A percentile compares a stretch with the other conserved stretches of the same genome.
These are phyloP conservation scores for Kockovaella imperatae DNA, from an alignment of 768 basidiomycete genomes.

Conservation along the genomic window DNA sequence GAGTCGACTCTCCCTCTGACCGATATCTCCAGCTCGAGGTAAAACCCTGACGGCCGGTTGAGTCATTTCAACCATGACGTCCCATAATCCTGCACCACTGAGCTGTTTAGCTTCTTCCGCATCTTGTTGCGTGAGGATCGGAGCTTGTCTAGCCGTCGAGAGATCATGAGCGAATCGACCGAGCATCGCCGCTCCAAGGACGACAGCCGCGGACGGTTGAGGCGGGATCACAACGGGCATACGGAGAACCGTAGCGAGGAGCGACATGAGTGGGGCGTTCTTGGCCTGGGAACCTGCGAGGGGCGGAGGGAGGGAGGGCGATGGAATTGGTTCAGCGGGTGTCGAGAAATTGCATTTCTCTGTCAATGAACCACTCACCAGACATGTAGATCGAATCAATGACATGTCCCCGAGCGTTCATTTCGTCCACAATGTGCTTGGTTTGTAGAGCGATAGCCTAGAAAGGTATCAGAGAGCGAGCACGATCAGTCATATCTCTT, in stretches of 20 bases:
- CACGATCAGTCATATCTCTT: background rate
- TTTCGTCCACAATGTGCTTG: constrained; percentile 80
- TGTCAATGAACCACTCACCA: constrained; percentile 33
- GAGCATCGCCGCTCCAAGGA: constrained; percentile 88
- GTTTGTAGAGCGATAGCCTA: constrained; percentile 85
- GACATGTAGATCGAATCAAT: constrained; percentile 83
- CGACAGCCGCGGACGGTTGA: constrained; percentile 71
- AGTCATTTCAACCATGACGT: constrained; percentile 96
- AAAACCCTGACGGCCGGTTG: constrained; percentile 64
- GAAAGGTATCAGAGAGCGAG: constrained; percentile 1
- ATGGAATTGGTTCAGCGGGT: background rate
- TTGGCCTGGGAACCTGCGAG: constrained; percentile 75
- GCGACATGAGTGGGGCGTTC: constrained; percentile 77
- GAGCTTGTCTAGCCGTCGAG: constrained; percentile 37
- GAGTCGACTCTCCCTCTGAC: constrained; percentile 67
- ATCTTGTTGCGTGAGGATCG: constrained; percentile 45
- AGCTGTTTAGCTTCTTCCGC: constrained; percentile 47
- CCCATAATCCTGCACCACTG: constrained; percentile 69
- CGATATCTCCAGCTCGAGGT: constrained; percentile 54
- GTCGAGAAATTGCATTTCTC: too few species aligned
- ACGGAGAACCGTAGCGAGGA: constrained; percentile 75
- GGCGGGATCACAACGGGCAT: constrained; percentile 76
- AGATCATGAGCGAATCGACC: constrained; percentile 73
- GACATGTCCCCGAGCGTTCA: constrained; percentile 77
- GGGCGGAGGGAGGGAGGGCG: background rate